A percentile compares a stretch with the other conserved stretches of the same genome.
phyloP scores from a whole-genome alignment of 148 eudicot genomes.

The Rhododendron ferrugineum region DNA sequence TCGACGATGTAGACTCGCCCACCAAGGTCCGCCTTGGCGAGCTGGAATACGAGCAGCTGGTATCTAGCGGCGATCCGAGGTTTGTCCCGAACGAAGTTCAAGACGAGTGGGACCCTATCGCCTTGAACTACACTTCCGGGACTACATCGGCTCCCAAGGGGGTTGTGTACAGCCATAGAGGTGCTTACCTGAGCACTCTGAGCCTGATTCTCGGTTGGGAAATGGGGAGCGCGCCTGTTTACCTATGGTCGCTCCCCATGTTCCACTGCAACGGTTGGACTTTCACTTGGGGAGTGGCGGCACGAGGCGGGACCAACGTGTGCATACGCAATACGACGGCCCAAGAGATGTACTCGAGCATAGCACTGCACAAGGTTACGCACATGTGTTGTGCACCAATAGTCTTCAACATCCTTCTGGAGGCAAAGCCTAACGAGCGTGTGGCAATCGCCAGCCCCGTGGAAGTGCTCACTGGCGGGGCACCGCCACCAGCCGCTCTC shows the following conservation, averaged over 20 bases:
- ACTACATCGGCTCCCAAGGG: slow-evolving; percentile 85
- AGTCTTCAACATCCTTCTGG: slow-evolving; percentile 60
- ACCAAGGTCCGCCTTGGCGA: slow-evolving; percentile 44
- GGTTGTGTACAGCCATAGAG: slow-evolving; percentile 67
- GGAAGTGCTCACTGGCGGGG: slow-evolving; percentile 79
- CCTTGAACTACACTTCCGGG: slow-evolving; percentile 84
- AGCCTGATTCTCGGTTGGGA: slow-evolving; percentile 73
- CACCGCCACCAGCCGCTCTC: slow-evolving; percentile 71
- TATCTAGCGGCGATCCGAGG: slow-evolving; percentile 35
- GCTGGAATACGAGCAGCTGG: slow-evolving; percentile 66
- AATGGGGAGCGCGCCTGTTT: slow-evolving; percentile 73
- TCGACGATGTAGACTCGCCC: slow-evolving; percentile 53
- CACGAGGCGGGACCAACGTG: slow-evolving; percentile 89
- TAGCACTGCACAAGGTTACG: slow-evolving; percentile 56
- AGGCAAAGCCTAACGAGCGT: slow-evolving; percentile 41
- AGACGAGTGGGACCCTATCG: slow-evolving; percentile 82
- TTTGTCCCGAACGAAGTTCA: slow-evolving; percentile 23
- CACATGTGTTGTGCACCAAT: slow-evolving; percentile 92
- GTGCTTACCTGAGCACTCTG: slow-evolving; percentile 36
- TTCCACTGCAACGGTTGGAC: slow-evolving; percentile 99
- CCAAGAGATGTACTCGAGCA: slow-evolving; percentile 47
- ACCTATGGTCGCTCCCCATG: slow-evolving; percentile 91
- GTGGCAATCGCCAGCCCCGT: slow-evolving; percentile 23
- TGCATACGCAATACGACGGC: slow-evolving; percentile 72
- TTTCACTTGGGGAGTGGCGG: slow-evolving; percentile 95